Conservation (phyloP, 2,329 filamentous ascomycete genomes). For the Didymella pomorum region DNA sequence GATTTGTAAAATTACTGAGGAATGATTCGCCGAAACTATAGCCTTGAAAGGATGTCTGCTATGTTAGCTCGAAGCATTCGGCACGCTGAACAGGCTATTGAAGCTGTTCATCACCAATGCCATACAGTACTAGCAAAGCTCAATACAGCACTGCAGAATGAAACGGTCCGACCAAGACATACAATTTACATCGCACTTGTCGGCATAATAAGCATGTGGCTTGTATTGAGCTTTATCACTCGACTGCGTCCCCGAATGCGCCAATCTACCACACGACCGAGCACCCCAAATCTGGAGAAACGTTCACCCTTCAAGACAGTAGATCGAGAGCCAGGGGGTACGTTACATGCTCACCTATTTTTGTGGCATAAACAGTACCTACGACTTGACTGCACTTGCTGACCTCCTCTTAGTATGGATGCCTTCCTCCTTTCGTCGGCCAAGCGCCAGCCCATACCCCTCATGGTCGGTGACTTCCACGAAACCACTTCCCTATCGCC, state of each 20-base stretch:
- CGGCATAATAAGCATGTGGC: neutral
- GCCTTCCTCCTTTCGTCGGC: conserved; percentile 66
- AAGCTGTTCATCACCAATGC: neutral
- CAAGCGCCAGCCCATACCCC: conserved; percentile 68
- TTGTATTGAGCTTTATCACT: conserved; percentile 28
- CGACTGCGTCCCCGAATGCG: conserved; percentile 36
- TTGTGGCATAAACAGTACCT: neutral
- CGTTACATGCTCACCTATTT: conserved; percentile 1
- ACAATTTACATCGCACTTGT: neutral
- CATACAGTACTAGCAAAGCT: neutral
- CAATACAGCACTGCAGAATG: neutral
- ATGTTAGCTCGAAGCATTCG: neutral
- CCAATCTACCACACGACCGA: conserved; percentile 23
- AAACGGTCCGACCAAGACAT: neutral
- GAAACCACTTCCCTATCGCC: conserved; percentile 78
- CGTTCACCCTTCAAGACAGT: conserved; percentile 47
- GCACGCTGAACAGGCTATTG: neutral
- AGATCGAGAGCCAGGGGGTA: conserved; percentile 59
- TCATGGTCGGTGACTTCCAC: conserved; percentile 74
- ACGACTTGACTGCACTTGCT: neutral
- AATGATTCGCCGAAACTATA: neutral
- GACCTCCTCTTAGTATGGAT: conserved; percentile 58
- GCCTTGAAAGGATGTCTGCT: neutral
- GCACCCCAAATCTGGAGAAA: conserved; percentile 59
- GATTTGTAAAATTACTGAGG: neutral